A percentile compares a stretch with the other conserved stretches of the same genome.
These are phyloP conservation scores for Marvania coccoides DNA, from an alignment of 139 green algal species.

Conservation along the genomic window DNA sequence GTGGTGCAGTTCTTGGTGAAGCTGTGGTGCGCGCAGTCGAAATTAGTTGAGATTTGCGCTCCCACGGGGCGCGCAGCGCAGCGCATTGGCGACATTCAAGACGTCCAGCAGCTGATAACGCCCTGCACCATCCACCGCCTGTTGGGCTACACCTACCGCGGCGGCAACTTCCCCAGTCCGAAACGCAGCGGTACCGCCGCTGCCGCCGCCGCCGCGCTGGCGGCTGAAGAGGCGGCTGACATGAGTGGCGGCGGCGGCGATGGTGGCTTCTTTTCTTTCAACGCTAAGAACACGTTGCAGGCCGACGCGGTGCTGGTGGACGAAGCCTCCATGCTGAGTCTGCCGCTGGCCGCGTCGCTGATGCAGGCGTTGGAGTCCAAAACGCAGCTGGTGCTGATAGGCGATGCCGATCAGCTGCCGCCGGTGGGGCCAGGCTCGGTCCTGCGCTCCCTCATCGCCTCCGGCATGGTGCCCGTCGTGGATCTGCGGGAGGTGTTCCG, in stretches of 20 bases:
- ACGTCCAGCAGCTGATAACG: slow-evolving; percentile 10
- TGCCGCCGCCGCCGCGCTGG: background rate
- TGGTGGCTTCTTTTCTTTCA: background rate
- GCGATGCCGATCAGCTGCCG: slow-evolving; percentile 83
- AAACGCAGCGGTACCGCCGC: background rate
- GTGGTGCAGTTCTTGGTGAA: slow-evolving; percentile 37
- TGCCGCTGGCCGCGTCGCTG: slow-evolving; percentile 58
- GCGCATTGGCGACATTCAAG: slow-evolving; percentile 38
- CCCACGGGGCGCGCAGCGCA: slow-evolving; percentile 61
- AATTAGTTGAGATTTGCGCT: slow-evolving; percentile 45
- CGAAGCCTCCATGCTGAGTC: slow-evolving; percentile 76
- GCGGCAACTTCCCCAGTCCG: background rate
- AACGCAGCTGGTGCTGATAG: slow-evolving; percentile 66
- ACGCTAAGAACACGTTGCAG: slow-evolving; percentile 24
- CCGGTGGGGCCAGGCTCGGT: slow-evolving; percentile 60
- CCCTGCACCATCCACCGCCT: slow-evolving; percentile 64
- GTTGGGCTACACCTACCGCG: slow-evolving; percentile 37
- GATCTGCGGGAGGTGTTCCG: slow-evolving; percentile 69
- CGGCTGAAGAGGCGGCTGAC: background rate
- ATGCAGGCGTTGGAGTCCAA: slow-evolving; percentile 41
- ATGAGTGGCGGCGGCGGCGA: slow-evolving; percentile 9
- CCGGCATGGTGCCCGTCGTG: slow-evolving; percentile 41
- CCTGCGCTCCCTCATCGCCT: slow-evolving; percentile 40
- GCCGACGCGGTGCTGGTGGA: slow-evolving; percentile 62
- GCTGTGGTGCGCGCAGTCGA: slow-evolving; percentile 38